phyloP scores from a whole-genome alignment of 2,329 filamentous ascomycete species.

The Monascus ruber region DNA sequence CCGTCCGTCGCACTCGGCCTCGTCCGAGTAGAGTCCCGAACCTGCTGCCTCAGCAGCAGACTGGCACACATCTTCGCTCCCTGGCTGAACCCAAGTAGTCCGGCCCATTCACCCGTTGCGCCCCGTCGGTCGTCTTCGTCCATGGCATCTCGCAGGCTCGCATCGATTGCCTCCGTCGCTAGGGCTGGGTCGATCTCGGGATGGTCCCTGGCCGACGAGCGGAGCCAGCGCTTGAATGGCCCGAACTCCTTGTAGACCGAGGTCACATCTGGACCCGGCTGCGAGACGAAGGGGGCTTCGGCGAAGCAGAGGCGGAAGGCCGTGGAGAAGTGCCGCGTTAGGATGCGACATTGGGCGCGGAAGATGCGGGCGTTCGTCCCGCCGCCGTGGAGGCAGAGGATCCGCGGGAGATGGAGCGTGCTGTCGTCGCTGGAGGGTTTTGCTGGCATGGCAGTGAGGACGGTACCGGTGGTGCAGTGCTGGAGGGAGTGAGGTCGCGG shows the following conservation, averaged over 20 bases:
- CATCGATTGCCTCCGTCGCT: conserved; percentile 31
- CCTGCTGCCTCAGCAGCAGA: conserved; percentile 51
- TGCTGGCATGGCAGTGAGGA: too few relatives aligned
- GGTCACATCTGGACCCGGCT: conserved; percentile 51
- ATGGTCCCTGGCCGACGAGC: conserved; percentile 48
- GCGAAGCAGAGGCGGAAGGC: conserved; percentile 62
- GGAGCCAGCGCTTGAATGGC: conserved; percentile 54
- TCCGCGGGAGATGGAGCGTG: conserved; percentile 41
- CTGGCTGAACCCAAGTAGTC: conserved; percentile 54
- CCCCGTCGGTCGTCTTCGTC: conserved; percentile 37
- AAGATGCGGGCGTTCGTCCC: conserved; percentile 64
- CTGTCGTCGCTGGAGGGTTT: neutral
- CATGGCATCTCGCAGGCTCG: conserved; percentile 24
- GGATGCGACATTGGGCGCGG: conserved; percentile 51
- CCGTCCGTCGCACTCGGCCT: conserved; percentile 12
- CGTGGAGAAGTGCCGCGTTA: conserved; percentile 39
- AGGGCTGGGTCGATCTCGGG: conserved; percentile 38
- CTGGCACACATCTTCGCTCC: conserved; percentile 52
- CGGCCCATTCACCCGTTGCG: conserved; percentile 48
- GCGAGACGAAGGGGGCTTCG: conserved; percentile 55
- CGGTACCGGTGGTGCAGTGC: too few relatives aligned
- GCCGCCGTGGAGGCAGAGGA: conserved; percentile 69
- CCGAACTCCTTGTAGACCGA: conserved; percentile 54
- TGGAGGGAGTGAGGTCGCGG: too few relatives aligned
- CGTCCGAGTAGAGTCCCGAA: conserved; percentile 12